phyloP scores from a whole-genome alignment of 73 alveolate genomes.

The Effrenium voratum region DNA sequence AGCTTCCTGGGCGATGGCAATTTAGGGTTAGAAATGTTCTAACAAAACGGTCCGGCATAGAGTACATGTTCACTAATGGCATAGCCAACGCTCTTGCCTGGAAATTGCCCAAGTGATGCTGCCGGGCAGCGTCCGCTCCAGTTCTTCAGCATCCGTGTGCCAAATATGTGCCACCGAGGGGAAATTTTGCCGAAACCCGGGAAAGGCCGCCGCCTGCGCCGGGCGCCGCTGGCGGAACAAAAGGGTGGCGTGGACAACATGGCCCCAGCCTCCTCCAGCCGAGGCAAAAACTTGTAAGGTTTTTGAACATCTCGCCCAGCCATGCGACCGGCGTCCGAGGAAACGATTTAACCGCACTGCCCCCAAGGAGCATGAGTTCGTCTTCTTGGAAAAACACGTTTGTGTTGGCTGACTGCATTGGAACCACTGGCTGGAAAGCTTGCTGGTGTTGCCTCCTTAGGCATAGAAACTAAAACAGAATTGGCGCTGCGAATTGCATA shows the following conservation, averaged over 20 bases:
- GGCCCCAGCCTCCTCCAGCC: conserved; percentile 17
- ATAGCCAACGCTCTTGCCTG: not conserved
- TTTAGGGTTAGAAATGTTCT: not conserved
- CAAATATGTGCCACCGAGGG: not conserved
- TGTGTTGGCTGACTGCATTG: too few species aligned
- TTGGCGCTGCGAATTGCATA: too few species aligned
- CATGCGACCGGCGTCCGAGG: too few species aligned
- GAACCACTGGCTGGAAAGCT: too few species aligned
- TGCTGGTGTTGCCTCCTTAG: too few species aligned
- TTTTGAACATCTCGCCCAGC: conserved; percentile 42
- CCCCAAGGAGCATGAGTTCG: too few species aligned
- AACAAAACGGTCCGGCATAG: not conserved
- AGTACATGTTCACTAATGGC: not conserved
- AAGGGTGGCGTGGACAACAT: not conserved
- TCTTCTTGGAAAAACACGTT: too few species aligned
- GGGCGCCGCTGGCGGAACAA: not conserved
- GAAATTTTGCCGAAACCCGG: not conserved
- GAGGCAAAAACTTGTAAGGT: conserved; percentile 50
- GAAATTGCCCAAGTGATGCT: not conserved
- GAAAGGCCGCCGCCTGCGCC: not conserved
- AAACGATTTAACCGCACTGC: too few species aligned
- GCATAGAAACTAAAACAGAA: too few species aligned
- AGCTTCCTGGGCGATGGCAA: conserved; percentile 32
- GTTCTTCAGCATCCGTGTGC: conserved; percentile 30
- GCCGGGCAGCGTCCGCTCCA: not conserved